These are phyloP conservation scores for Coemansia asiatica DNA, from an alignment of 192 early-diverging fungal species.

Conservation along the genomic window DNA sequence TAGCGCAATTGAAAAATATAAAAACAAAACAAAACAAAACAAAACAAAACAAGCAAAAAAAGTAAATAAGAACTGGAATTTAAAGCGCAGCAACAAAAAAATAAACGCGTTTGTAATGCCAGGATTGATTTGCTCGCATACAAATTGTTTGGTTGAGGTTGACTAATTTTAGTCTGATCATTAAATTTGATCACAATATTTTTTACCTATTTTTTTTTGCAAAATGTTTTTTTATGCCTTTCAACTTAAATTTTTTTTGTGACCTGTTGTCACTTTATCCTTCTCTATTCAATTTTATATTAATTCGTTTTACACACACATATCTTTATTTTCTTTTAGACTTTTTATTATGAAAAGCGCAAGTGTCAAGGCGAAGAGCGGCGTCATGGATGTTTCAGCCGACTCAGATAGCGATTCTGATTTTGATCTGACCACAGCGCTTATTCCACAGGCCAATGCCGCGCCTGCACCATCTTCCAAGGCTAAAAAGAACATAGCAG, in stretches of 20 bases:
- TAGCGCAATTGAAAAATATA: neutral
- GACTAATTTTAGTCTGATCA: neutral
- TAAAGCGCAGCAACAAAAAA: neutral
- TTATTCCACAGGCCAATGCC: constrained; percentile 40
- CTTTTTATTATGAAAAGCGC: constrained; percentile 8
- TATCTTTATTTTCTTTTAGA: neutral
- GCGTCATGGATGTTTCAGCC: neutral
- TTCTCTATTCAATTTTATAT: neutral
- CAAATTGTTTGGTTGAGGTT: neutral
- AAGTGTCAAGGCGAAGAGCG: neutral
- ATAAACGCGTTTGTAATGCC: neutral
- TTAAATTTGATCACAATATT: neutral
- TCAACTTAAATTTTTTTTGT: neutral
- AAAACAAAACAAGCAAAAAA: too few species aligned
- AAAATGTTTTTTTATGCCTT: neutral
- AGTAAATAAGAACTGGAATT: too few species aligned
- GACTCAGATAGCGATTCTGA: constrained; percentile 49
- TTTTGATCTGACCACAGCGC: constrained; percentile 51
- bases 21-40: neutral
- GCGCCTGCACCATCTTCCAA: constrained; percentile 1
- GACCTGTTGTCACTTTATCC: neutral
- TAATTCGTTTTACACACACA: neutral
- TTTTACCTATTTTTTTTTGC: neutral
- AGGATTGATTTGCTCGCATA: neutral
- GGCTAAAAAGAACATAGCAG: neutral